These are phyloP conservation scores for Lipomyces starkeyi DNA, from an alignment of 805 yeast species.

Conservation along the genomic window DNA sequence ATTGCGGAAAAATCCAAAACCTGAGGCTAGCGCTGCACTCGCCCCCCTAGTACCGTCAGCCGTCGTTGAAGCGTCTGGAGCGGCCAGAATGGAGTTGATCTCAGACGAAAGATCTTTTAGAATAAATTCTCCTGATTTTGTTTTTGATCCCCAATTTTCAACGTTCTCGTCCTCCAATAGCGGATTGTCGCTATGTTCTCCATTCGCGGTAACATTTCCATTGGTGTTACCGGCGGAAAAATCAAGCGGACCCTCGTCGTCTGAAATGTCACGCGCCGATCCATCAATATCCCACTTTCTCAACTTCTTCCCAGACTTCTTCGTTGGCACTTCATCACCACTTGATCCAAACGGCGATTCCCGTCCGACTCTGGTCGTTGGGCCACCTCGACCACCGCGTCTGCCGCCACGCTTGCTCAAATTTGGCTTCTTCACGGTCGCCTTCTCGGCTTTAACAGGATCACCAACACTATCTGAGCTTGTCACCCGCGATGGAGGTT, in stretches of 20 bases:
- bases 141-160: constrained; percentile 50
- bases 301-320: constrained; percentile 45
- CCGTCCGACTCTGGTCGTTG: neutral
- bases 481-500: neutral
- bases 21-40: constrained; percentile 42
- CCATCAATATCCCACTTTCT: constrained; percentile 77
- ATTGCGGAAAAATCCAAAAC: constrained; percentile 64
- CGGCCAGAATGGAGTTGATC: constrained; percentile 51
- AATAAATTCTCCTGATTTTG: constrained; percentile 64
- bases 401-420: constrained; percentile 26
- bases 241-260: constrained; percentile 56
- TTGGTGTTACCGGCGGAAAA: constrained; percentile 53
- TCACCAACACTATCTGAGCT: neutral
- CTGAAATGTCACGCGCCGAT: constrained; percentile 52
- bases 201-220: constrained; percentile 38
- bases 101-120: constrained; percentile 67
- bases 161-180: constrained; percentile 44
- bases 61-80: constrained; percentile 27
- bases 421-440: constrained; percentile 4
- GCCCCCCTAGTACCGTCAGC: constrained; percentile 29
- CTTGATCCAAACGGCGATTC: neutral
- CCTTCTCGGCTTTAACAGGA: neutral
- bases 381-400: constrained; percentile 17
- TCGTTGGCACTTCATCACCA: constrained; percentile 16
- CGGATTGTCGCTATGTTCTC: constrained; percentile 28